phyloP scores from a whole-genome alignment of 2,329 filamentous ascomycete species.

The Furcasterigmium sp. region DNA sequence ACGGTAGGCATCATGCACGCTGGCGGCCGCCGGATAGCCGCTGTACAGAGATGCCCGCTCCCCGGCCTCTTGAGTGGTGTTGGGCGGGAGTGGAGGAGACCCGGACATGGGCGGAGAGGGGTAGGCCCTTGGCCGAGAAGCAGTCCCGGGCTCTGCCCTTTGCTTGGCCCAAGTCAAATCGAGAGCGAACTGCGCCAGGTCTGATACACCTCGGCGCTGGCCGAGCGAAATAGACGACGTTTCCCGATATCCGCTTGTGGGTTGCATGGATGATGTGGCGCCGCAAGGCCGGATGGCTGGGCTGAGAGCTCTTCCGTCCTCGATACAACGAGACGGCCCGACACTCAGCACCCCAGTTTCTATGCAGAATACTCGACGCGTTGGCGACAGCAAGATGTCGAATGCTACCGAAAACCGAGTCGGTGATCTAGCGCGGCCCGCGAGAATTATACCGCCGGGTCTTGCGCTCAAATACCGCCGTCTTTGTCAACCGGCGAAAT shows the following conservation, averaged over 20 bases:
- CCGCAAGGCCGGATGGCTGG: conserved; percentile 13
- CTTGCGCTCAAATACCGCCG: no score
- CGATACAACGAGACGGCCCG: no score
- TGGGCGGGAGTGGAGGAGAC: conserved; percentile 57
- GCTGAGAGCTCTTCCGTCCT: conserved; percentile 1
- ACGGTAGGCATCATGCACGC: conserved; percentile 45
- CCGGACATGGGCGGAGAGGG: conserved; percentile 72
- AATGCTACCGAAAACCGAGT: no score
- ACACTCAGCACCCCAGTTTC: no score
- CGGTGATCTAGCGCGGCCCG: no score
- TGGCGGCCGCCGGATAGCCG: conserved; percentile 35
- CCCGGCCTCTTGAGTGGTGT: conserved; percentile 51
- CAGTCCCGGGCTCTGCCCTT: conserved; percentile 47
- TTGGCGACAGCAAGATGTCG: no score
- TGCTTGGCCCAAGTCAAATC: conserved; percentile 46
- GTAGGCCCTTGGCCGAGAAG: conserved; percentile 55
- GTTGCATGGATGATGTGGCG: conserved; percentile 47
- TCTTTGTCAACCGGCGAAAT: no score
- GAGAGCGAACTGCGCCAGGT: conserved; percentile 49
- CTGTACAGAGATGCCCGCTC: conserved; percentile 43
- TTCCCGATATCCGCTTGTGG: conserved; percentile 37
- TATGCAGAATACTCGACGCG: no score
- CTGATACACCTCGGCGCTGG: conserved; percentile 52
- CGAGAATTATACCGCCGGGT: no score
- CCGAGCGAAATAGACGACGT: conserved; percentile 43